Evolutionary conservation across 345 rosid species (phyloP).

Genomic region (Sisymbrium irio): DNA sequence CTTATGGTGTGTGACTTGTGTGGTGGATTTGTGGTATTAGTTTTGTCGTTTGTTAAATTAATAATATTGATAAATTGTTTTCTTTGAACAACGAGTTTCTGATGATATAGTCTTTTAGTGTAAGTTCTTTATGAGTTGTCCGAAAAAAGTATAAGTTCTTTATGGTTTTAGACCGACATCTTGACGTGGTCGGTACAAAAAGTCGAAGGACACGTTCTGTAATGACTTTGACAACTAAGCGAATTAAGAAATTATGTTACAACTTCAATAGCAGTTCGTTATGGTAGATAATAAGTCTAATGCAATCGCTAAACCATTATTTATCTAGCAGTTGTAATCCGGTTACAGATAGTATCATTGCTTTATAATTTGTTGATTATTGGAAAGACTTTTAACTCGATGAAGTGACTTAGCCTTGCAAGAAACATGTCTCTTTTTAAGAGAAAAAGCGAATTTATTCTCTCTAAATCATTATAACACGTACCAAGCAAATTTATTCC

Average conservation of each 20-base stretch:
- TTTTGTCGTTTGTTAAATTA: not conserved
- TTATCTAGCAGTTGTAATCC: not conserved
- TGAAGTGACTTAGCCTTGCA: constrained; percentile 11
- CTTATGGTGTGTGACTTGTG: not conserved
- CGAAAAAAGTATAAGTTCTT: not conserved
- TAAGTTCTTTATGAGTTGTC: too few species aligned
- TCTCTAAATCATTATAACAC: too few species aligned
- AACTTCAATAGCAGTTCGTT: not conserved
- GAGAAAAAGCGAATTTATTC: not conserved
- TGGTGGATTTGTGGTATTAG: constrained; percentile 1
- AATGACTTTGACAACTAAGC: not conserved
- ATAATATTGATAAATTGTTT: not conserved
- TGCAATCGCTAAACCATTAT: not conserved
- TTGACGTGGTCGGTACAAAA: not conserved
- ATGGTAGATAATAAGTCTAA: not conserved
- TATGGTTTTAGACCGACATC: not conserved
- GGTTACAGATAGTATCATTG: not conserved
- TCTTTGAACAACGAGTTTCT: not conserved
- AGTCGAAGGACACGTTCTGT: not conserved
- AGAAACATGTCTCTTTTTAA: constrained; percentile 3
- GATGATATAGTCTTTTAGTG: not conserved
- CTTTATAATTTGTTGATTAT: not conserved
- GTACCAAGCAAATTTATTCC: not conserved
- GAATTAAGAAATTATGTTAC: not conserved
- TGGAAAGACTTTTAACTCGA: not conserved